Base-by-base conservation (phyloP, 1,284 basidiomycete genomes). In the Farysia itapuensis region DNA sequence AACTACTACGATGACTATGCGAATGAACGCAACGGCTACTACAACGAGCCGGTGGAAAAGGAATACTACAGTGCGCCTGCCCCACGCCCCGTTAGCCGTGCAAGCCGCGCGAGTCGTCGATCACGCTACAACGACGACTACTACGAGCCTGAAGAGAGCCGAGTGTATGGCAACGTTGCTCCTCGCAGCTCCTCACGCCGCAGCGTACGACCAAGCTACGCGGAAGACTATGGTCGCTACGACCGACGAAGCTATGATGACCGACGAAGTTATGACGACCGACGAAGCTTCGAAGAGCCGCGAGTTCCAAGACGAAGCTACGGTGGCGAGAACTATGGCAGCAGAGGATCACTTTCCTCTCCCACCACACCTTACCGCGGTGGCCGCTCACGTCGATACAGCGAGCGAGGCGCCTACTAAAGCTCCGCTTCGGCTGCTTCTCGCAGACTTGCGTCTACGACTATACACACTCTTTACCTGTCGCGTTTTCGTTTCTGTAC, bases 1-100 rank as follows among this genome's bases (percentile, higher is more conserved):
- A 42, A 53, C 39, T 60, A 60, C 46, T 54, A 60, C 36, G 57
- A 60, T 38, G 57, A 60, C 43, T 60, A 53, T 43, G 57, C 52
- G 33, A 49, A 49, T 13, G 57, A 44, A 18, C 57, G 46, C n/a
- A 45, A 49, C 30, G 50, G 49, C n/a, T 60, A 48, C 44, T 37
- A 37, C 4, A 19, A 43, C 30, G 42, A 43, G 33, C 42, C 35
- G 31, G 45, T 44, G 14, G 41, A 57, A 36, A 52, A 54, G 24
- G 36, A 47, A 39, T 51, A 51, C 40, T 50, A 51, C 39, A 34
- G 44, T 16, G 41, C 35, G 37, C 42, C 49, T 18, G 43, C 38
- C 16, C 36, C 28, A 31, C 50, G 57, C 33, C 43, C 57, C 30
- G 35, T 49, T 30, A 49, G 54, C 48, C 49, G 56, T 29, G 50